Evolutionary conservation across 129 eudicot species (phyloP).

Genomic region (Glebionis coronaria): DNA sequence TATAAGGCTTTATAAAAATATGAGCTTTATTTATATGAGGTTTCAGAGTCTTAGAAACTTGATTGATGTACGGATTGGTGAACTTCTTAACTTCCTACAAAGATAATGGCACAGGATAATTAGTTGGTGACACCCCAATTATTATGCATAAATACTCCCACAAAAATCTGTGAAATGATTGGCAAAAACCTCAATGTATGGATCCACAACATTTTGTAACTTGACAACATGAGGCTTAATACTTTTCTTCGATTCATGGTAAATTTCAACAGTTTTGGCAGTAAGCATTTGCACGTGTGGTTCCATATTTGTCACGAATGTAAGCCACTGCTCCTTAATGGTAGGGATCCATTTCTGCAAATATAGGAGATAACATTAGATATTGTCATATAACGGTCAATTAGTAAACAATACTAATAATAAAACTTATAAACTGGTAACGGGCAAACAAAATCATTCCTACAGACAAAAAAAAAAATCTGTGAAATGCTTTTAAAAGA

Average conservation of each 20-base stretch:
- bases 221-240: slow-evolving; percentile 51
- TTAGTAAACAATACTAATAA: not conserved
- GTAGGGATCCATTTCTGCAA: slow-evolving; percentile 67
- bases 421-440: not conserved
- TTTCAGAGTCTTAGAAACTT: slow-evolving; percentile 58
- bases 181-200: slow-evolving; percentile 42
- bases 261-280: slow-evolving; percentile 47
- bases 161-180: slow-evolving; percentile 4
- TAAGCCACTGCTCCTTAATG: slow-evolving; percentile 68
- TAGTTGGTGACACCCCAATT: not conserved
- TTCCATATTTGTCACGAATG: slow-evolving; percentile 49
- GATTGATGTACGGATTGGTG: slow-evolving; percentile 65
- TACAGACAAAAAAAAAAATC: not conserved
- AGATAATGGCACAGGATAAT: slow-evolving; percentile 7
- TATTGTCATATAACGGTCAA: slow-evolving; percentile 3
- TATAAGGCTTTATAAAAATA: slow-evolving; percentile 51
- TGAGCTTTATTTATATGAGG: slow-evolving; percentile 66
- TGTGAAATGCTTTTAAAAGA: not conserved
- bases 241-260: slow-evolving; percentile 43
- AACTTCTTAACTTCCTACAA: slow-evolving; percentile 59
- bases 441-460: not conserved
- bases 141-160: slow-evolving; percentile 11
- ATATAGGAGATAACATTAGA: slow-evolving; percentile 8
- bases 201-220: slow-evolving; percentile 47
- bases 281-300: slow-evolving; percentile 56